Evolutionary conservation across 1,139 yeast genomes (phyloP), one percentile per base, ranked within the genome.

Genomic region (Pichia sp.): DNA sequence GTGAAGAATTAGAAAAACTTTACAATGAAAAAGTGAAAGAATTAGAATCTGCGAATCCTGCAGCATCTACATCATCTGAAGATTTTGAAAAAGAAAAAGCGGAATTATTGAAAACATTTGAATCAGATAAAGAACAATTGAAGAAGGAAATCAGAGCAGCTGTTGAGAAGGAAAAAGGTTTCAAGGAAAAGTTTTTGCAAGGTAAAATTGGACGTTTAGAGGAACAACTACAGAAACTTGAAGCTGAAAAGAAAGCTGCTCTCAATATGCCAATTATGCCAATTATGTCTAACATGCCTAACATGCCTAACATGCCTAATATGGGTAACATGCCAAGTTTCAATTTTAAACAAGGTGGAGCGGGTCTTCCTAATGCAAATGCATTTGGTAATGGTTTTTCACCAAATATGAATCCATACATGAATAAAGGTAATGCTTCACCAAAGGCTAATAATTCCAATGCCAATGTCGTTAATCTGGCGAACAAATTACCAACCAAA

Each of bases 131-230:
- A 41, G 54, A 50, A 22, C 50, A 55, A 30, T 40, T 57, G 35
- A 53, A 55, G 37, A 49, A 50, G 16, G 56, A 53, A 22, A 52
- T 54, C 5, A 43, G 54, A 13, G 45, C 50, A 16, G 59, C 61
- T 6, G 53, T 56, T 31, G 50, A 60, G 20, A 55, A 53, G 37
- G 60, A 56, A 32, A 50, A 53, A 14, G 58, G 53, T 24, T 56
- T 59, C 43, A 55, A 56, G 33, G 61, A 60, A 15, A 57, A 53
- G 32, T 50, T 57, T 14, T 41, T 57, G 26, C 57, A 59, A 40
- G 47, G 44, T 18, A 48, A 48, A 33, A 40, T 45, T 7, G 15
- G 37, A 8, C 41, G 46, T 27, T 35, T 45, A 14, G 48, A 45
- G 26, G 54, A 53, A 30, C 49, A 52, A 39, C 40, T 54, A 9